Evolutionary conservation across 768 basidiomycete species (phyloP).

Genomic region (Sporobolomyces phaffii): DNA sequence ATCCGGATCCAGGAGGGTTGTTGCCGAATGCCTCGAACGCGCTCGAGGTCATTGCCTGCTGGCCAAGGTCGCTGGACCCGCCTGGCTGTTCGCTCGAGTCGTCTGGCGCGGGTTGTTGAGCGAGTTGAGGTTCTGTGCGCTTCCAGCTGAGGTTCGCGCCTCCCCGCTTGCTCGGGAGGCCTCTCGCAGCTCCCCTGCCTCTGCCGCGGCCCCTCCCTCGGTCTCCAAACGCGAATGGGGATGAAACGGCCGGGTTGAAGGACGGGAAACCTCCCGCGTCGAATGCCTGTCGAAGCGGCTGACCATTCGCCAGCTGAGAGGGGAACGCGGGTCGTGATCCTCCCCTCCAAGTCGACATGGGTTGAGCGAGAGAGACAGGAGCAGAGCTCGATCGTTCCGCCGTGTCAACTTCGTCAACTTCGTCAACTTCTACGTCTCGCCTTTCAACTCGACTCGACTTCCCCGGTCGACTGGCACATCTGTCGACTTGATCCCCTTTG

Average conservation of each 20-base stretch:
- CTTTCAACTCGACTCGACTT: no score
- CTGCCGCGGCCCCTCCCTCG: neutral
- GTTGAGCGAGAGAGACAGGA: neutral
- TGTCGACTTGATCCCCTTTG: no score
- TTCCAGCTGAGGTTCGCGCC: conserved; percentile 6
- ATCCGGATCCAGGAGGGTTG: neutral
- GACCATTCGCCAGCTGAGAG: neutral
- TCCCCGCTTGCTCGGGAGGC: conserved; percentile 4
- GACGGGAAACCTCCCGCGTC: neutral
- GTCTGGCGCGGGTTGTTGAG: no score
- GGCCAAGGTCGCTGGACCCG: neutral
- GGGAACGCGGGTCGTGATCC: conserved; percentile 5
- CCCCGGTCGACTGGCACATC: no score
- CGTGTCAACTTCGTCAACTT: no score
- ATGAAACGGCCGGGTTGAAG: neutral
- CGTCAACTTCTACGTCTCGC: no score
- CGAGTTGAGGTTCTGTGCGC: neutral
- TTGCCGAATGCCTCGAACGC: conserved; percentile 17
- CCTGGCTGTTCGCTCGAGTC: neutral
- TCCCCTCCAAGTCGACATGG: conserved; percentile 9
- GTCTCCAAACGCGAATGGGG: neutral
- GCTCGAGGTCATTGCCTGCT: neutral
- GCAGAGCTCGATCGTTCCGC: no score
- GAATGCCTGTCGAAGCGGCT: no score
- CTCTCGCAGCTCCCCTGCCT: neutral